Evolutionary conservation across 495 filamentous ascomycete genomes (phyloP).

Genomic region (Penicillium ucsense): DNA sequence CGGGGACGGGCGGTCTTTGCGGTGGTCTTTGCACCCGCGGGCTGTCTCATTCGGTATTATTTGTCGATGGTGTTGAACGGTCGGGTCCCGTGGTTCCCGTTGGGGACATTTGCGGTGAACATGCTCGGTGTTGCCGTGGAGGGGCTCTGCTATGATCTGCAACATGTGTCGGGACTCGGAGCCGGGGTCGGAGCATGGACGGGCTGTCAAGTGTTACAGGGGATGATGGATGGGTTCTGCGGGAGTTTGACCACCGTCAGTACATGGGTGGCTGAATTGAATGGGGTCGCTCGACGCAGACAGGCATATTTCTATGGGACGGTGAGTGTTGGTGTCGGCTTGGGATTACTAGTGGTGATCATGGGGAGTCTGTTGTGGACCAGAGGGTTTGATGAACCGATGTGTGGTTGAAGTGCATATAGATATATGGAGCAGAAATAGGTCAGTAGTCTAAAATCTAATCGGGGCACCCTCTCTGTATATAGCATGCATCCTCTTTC

Average conservation of each 20-base stretch:
- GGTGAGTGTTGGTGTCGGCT: slow-evolving; percentile 51
- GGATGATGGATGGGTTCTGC: slow-evolving; percentile 84
- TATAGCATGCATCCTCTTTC: no score
- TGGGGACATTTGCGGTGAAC: slow-evolving; percentile 86
- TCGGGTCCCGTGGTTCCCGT: slow-evolving; percentile 58
- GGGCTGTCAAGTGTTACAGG: slow-evolving; percentile 74
- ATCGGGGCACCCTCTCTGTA: not conserved
- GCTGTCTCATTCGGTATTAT: slow-evolving; percentile 65
- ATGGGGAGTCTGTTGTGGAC: slow-evolving; percentile 78
- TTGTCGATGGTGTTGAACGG: slow-evolving; percentile 57
- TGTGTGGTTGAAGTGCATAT: slow-evolving; percentile 28
- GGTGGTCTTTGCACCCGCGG: slow-evolving; percentile 75
- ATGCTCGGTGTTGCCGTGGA: slow-evolving; percentile 58
- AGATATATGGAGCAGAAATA: not conserved
- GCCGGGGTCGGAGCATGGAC: slow-evolving; percentile 23
- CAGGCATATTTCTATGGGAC: slow-evolving; percentile 71
- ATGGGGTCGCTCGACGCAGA: slow-evolving; percentile 46
- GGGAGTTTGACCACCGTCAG: slow-evolving; percentile 86
- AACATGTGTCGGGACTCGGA: slow-evolving; percentile 38
- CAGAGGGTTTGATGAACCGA: slow-evolving; percentile 44
- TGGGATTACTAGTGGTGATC: slow-evolving; percentile 61
- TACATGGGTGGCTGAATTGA: slow-evolving; percentile 80
- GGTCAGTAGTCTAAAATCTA: not conserved
- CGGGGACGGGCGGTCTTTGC: slow-evolving; percentile 67
- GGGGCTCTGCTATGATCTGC: slow-evolving; percentile 64